Base-by-base conservation (phyloP, 2,329 filamentous ascomycete species). In the Claviceps capensis region DNA sequence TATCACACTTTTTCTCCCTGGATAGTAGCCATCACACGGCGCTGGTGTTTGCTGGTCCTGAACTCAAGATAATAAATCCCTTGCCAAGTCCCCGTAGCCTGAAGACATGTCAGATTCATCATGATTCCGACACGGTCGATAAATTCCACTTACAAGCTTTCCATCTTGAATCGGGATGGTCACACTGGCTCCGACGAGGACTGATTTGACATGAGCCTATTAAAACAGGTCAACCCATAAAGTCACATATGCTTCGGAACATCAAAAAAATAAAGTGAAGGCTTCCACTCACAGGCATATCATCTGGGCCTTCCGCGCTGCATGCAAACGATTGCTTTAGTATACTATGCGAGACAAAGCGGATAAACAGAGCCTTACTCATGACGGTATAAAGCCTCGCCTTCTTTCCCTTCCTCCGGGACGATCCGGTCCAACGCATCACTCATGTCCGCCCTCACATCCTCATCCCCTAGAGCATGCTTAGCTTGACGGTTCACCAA, bases 1-100 rank as follows among this genome's bases (percentile, higher is more conserved):
- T 37, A 37, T 52, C 58, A 73, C 50, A 71, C 71, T 66, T 82
- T 82, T 72, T 96, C 86, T 44, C 91, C 93, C 68, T 97, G 90
- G 56, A 97, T 94, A 1, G 93, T 97, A 51, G 91, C 91, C 56
- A 98, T 83, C 13, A 97, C 79, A 65, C 82, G 86, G 62, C 93
- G 79, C 57, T 80, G 75, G 68, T 96, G 90, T 68, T 81, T 88
- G 59, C 73, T 73, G 9, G 75, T 78, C 52, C 91, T 77, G 66
- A 97, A 97, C 69, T 97, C 93, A 57, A 96, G 71, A 67, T 94
- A 95, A 86, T 88, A 97, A 54, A 97, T 91, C 0, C 93, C 81
- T 62, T 93, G 87, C 87, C 86, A 91, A 4, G 81, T 85, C 22
- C 82, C 82, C 13, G 78, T 79, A 22, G 76, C 76, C 75, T 78